Evolutionary conservation across 768 basidiomycete species (phyloP), one percentile per base, ranked within the genome.

Genomic region (Suillus decipiens): DNA sequence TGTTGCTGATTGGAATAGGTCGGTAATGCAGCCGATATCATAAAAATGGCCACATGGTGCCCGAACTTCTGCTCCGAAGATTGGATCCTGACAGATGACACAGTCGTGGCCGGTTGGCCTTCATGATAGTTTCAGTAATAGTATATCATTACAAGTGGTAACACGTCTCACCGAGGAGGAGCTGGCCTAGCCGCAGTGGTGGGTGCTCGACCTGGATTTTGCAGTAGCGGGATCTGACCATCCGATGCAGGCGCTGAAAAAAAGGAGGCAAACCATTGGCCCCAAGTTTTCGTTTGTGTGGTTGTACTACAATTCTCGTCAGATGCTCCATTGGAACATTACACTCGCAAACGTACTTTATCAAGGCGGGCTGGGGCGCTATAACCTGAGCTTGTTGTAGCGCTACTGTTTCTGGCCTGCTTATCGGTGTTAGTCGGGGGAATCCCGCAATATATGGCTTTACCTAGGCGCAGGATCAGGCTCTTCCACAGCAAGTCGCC

Each of bases 31-130:
- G n/a, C 1, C 66, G 12, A 65, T 61, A 59, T 78, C 78, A 61
- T 78, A 79, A 61, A 65, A 65, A 63, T 81, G 76, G 31, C 73
- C 71, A 58, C 79, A 80, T 1, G 73, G 73, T 0, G 73, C 72
- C 6, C 66, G 70, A 6, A 78, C 31, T 61, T 72, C 72, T 1
- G 42, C 45, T 24, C 68, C 71, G 15, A 41, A 33, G 31, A 78
- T 79, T 1, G 69, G 64, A 39, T 80, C 78, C 45, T 68, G 70
- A 60, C 78, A 79, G 17, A 76, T 66, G 19, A 77, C 73, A 64
- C 78, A 79, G 19, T 70, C 65, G 41, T 77, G 71, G 48, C 73
- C 72, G 34, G 72, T 72, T 72, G 33, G 58, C 64, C 48, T 67
- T 67, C 6, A 36, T 1, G 19, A 37, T 10, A 11, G 31, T 19